Evolutionary conservation across 768 basidiomycete genomes (phyloP), one percentile per base, ranked within the genome.

Genomic region (Rhodotorula sphaerocarpa): DNA sequence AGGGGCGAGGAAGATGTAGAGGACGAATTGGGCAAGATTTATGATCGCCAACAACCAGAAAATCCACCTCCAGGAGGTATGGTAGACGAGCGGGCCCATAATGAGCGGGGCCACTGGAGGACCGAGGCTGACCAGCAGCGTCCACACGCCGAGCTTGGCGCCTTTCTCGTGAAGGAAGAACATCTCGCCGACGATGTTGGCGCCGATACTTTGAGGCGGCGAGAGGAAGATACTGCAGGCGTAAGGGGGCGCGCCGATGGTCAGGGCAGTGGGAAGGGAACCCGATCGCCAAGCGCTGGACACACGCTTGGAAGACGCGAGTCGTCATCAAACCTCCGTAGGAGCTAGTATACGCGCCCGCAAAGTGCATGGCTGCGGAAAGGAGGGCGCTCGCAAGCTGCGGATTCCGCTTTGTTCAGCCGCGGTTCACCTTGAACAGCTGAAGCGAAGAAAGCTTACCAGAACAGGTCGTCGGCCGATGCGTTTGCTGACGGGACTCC

Each of bases 151-250:
- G 28, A 58, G 27, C 39, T 61, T 62, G 5, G 16, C 36, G 14
- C 63, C 67, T 28, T 54, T 55, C 55, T 69, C 63, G 53, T 69
- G 67, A 18, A 30, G 43, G 59, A 69, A 69, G 60, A 62, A 69
- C 67, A 69, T 65, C 50, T 69, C 67, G 44, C 21, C 34, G 27
- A 62, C 57, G 48, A 55, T 62, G 16, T 50, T 52, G 0, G 63
- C 63, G 4, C 67, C 67, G 39, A 69, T 53, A 1, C 53, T 45
- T 18, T 61, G 63, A 1, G 63, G 59, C 16, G 63, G 67, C 23
- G 42, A 27, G 0, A 65, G 36, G 28, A 67, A 67, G 43, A 66
- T 66, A 15, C 57, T 45, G 42, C 27, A 39, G 4, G 27, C 30
- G 34, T 28, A 23, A 34, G 36, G 28, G 20, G 36, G n/a, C n/a